Evolutionary conservation across 495 filamentous ascomycete species (phyloP).

Genomic region (Durotheca rogersii): DNA sequence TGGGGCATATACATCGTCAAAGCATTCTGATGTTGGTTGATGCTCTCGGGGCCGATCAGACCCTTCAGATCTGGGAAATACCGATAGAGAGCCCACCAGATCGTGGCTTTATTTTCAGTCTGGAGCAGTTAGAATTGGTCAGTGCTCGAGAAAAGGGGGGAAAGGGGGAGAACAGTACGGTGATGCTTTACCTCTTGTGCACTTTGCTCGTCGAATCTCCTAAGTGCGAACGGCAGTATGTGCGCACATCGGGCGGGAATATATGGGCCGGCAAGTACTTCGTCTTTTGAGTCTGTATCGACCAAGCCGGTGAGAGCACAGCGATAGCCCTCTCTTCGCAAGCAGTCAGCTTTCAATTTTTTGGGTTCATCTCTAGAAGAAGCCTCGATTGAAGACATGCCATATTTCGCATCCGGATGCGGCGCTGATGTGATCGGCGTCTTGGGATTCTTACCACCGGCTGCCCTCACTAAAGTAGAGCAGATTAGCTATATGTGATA

Average conservation of each 20-base stretch:
- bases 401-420: neutral
- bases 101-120: neutral
- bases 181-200: neutral
- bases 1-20: neutral
- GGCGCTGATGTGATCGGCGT: neutral
- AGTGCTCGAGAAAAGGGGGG: neutral
- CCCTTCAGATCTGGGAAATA: neutral
- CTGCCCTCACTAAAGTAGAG: neutral
- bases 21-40: neutral
- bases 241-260: neutral
- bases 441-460: neutral
- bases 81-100: conserved; percentile 1
- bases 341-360: neutral
- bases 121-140: neutral
- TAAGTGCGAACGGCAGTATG: neutral
- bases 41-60: neutral
- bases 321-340: neutral
- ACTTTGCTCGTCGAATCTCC: neutral
- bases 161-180: neutral
- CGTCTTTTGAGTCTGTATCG: neutral
- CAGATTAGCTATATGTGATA: neutral
- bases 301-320: neutral
- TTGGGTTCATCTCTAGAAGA: neutral
- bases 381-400: neutral
- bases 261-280: neutral